These are phyloP conservation scores for Pleurotus platypus DNA, from an alignment of 768 basidiomycete species.

Conservation along the genomic window DNA sequence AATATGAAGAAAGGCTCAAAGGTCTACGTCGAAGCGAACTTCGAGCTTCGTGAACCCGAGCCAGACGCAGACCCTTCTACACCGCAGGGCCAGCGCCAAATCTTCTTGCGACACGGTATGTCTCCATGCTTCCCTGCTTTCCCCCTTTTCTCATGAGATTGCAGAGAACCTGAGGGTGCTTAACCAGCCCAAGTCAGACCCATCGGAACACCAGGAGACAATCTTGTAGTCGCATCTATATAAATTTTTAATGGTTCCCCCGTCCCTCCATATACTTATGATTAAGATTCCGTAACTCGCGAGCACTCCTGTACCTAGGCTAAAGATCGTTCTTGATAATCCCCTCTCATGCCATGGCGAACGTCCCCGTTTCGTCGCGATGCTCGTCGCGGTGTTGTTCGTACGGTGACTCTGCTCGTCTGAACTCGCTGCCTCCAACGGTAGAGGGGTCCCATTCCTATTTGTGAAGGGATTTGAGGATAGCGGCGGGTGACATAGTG, in stretches of 20 bases:
- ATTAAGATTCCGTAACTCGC: too few species aligned
- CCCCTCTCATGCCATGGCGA: background rate
- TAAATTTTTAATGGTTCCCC: background rate
- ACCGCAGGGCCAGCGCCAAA: conserved; percentile 73
- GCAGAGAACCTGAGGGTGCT: conserved; percentile 14
- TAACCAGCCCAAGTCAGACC: conserved; percentile 4
- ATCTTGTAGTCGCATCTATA: background rate
- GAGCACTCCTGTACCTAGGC: too few species aligned
- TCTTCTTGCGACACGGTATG: conserved; percentile 79
- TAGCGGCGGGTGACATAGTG: too few species aligned
- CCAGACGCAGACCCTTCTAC: conserved; percentile 60
- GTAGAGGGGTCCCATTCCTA: conserved; percentile 33
- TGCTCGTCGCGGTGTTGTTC: conserved; percentile 30
- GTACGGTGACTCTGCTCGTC: conserved; percentile 35
- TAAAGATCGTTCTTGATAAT: background rate
- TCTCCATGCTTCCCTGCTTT: background rate
- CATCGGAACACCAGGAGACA: conserved; percentile 9
- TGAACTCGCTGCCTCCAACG: conserved; percentile 22
- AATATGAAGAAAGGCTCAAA: conserved; percentile 65
- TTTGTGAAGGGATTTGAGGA: too few species aligned
- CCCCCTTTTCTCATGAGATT: background rate
- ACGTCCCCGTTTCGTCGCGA: background rate
- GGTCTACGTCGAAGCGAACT: conserved; percentile 81
- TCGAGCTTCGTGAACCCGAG: conserved; percentile 73
- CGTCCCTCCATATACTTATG: too few species aligned